Evolutionary conservation across 768 basidiomycete genomes (phyloP), one percentile per base, ranked within the genome.

Genomic region (Panaeolus papilionaceus): DNA sequence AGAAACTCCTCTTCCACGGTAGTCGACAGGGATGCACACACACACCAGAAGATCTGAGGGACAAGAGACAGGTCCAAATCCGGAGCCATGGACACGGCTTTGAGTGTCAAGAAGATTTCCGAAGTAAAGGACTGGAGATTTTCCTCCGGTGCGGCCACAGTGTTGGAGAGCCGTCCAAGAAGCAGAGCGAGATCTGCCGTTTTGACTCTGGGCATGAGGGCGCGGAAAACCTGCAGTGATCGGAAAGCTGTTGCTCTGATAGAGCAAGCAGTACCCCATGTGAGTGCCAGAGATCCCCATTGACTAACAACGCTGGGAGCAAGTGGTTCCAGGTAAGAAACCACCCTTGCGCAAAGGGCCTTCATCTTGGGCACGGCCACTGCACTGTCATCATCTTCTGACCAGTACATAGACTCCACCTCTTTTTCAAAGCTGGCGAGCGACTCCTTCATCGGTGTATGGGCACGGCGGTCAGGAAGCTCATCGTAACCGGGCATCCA

Each of bases 21-120:
- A 2, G 95, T 96, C 33, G 88, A 89, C 20, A 97, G 84, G 72
- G 90, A 93, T 0, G 94, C 95, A 54, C 86, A 86, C 2, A 90
- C 83, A 74, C 89, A 90, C 96, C 96, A 98, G 77, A 93, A 97
- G 62, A 96, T 81, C 69, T 93, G 93, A 2, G 96, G 94, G 12
- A 93, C 80, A 33, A 94, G 82, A 0, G 83, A 78, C 64, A 83
- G 80, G 69, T 91, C 85, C 14, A 92, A 80, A 61, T 90, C 87
- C 14, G 82, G 79, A 3, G 85, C 80, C 18, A 82, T 80, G 20
- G 87, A 86, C 67, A 92, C 81, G 18, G 89, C 84, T 12, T 85
- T 86, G 64, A 98, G 83, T 0, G 92, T 96, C 47, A 87, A 81
- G 39, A 98, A 79, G 67, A 97, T 89, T 78, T 96, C 96, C 8